Conservation (phyloP, 148 eudicot species). For the Rheum nobile region DNA sequence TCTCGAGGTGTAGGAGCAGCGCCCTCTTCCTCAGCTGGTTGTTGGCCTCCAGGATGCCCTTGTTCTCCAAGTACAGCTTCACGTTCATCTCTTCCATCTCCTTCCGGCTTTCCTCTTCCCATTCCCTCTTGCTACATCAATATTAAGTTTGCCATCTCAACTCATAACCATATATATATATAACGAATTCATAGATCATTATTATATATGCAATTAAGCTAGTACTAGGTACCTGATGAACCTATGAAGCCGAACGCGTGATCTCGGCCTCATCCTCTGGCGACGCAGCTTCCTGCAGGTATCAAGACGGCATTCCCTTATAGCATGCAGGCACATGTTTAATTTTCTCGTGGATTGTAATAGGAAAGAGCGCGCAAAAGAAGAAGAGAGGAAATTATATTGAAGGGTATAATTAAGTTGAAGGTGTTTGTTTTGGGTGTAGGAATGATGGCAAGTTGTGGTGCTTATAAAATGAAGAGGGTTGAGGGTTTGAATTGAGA, state of each 20-base stretch:
- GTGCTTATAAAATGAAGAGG: neutral
- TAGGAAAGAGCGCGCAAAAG: neutral
- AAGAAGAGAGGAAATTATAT: neutral
- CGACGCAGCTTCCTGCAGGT: neutral
- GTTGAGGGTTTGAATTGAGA: neutral
- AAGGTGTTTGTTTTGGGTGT: no score
- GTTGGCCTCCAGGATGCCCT: constrained; percentile 54
- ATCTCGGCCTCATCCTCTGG: neutral
- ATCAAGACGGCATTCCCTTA: neutral
- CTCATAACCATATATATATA: neutral
- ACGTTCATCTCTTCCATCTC: constrained; percentile 61
- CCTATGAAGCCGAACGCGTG: neutral
- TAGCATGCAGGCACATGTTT: neutral
- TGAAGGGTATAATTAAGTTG: neutral
- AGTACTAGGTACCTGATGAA: neutral
- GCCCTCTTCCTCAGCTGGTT: constrained; percentile 58
- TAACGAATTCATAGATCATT: neutral
- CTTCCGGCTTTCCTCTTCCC: constrained; percentile 13
- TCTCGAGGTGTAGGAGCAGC: constrained; percentile 55
- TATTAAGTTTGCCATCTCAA: neutral
- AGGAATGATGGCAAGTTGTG: neutral
- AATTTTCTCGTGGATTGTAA: neutral
- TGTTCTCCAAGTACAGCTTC: constrained; percentile 79
- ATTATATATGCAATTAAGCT: no score
- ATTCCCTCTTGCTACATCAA: constrained; percentile 18